Evolutionary conservation across 2,329 filamentous ascomycete species (phyloP).

Genomic region (Penicillium sp.): DNA sequence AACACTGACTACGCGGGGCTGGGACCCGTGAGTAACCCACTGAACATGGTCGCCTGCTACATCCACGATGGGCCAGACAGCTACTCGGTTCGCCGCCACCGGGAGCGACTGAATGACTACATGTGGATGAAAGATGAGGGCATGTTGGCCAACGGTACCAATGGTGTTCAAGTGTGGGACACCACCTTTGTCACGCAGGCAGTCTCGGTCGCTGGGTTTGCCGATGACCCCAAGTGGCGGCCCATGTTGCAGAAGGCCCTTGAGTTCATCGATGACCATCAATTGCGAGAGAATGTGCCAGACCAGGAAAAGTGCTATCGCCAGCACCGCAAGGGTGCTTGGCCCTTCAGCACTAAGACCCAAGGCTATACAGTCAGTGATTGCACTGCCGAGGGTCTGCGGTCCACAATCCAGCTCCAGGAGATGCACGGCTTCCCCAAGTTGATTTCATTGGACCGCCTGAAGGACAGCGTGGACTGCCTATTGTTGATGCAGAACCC

Average conservation of each 20-base stretch:
- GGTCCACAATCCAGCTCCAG: slow-evolving; percentile 82
- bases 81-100: slow-evolving; percentile 70
- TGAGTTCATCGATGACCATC: slow-evolving; percentile 84
- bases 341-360: slow-evolving; percentile 89
- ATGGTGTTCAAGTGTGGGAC: slow-evolving; percentile 98
- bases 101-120: slow-evolving; percentile 80
- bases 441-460: slow-evolving; percentile 72
- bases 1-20: slow-evolving; percentile 88
- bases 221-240: slow-evolving; percentile 73
- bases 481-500: slow-evolving; percentile 87
- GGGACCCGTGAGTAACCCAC: slow-evolving; percentile 83
- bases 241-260: slow-evolving; percentile 83
- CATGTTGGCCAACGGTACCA: slow-evolving; percentile 93
- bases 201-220: slow-evolving; percentile 74
- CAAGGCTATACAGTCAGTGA: slow-evolving; percentile 97
- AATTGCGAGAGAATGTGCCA: slow-evolving; percentile 80
- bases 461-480: slow-evolving; percentile 88
- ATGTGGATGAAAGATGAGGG: slow-evolving; percentile 91
- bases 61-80: slow-evolving; percentile 78
- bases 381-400: slow-evolving; percentile 88
- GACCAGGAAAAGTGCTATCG: slow-evolving; percentile 82
- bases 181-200: slow-evolving; percentile 88
- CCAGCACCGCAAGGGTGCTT: slow-evolving; percentile 87
- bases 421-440: slow-evolving; percentile 73
- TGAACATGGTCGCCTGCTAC: slow-evolving; percentile 88